A percentile compares a stretch with the other conserved stretches of the same genome.
Evolutionary conservation across 352 stramenopile species (phyloP).

Genomic region (Phytophthora lateralis): DNA sequence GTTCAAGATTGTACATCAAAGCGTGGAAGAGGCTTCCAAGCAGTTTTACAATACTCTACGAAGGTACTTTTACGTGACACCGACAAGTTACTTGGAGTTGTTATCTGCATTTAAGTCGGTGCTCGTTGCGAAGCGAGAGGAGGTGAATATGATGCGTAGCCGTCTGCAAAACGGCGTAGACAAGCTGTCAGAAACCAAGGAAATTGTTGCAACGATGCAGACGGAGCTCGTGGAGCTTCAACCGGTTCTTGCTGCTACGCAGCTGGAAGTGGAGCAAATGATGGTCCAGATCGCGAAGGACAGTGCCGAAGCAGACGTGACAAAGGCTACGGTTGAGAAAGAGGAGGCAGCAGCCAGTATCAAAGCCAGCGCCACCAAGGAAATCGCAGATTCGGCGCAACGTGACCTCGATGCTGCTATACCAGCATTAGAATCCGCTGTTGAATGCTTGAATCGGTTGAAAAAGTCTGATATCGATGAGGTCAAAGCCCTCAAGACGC

Average conservation of each 20-base stretch:
- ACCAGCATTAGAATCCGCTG: slow-evolving; percentile 82
- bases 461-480: slow-evolving; percentile 94
- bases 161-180: slow-evolving; percentile 88
- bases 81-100: slow-evolving; percentile 93
- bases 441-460: slow-evolving; percentile 90
- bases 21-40: slow-evolving; percentile 82
- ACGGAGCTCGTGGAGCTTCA: slow-evolving; percentile 83
- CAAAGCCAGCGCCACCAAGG: slow-evolving; percentile 88
- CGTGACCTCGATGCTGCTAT: slow-evolving; percentile 88
- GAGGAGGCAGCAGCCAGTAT: slow-evolving; percentile 88
- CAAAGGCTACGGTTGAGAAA: slow-evolving; percentile 85
- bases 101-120: slow-evolving; percentile 92
- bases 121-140: slow-evolving; percentile 88
- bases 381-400: slow-evolving; percentile 91
- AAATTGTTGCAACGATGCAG: slow-evolving; percentile 85
- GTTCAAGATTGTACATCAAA: slow-evolving; percentile 90
- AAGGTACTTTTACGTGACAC: slow-evolving; percentile 94
- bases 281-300: slow-evolving; percentile 91
- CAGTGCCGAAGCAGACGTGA: slow-evolving; percentile 89
- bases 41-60: slow-evolving; percentile 88
- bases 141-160: slow-evolving; percentile 89
- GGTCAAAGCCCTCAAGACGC: slow-evolving; percentile 92
- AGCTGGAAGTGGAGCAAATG: slow-evolving; percentile 89
- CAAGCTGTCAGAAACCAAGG: slow-evolving; percentile 84
- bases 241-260: slow-evolving; percentile 74